Evolutionary conservation across 371 early-diverging fungal genomes (phyloP), one percentile per base, ranked within the genome.

Genomic region (Fennellomyces sp.): DNA sequence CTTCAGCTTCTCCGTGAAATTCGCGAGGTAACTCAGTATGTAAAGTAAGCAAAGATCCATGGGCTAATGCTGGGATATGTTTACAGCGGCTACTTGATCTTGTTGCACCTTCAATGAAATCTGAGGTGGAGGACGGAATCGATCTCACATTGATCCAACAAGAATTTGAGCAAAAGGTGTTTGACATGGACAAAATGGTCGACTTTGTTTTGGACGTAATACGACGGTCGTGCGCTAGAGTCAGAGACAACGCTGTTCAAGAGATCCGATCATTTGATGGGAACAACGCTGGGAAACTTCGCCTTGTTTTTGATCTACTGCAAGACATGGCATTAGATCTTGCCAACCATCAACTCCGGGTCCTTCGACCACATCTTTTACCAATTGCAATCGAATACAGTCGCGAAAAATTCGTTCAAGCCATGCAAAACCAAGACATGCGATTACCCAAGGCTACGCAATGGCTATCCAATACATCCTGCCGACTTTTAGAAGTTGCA

Each of bases 241-340:
- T 87, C 5, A 82, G 92, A 12, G 93, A 93, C 58, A 56, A 68
- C 8, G 73, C 77, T 19, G 81, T 92, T 28, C 69, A 78, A 42
- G 61, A 27, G 10, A 58, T 87, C 17, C 36, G 38, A 25, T 23
- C 47, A 2, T 57, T 33, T 25, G 68, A 70, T 41, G 65, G 60
- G 19, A 61, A 61, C 31, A 52, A 17, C 27, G 33, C 12, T 5
- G 60, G 66, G 19, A 61, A 75, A 17, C 69, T 88, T 52, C 69
- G 76, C 36, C 49, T 55, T 11, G 74, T 84, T 27, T 63, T 91
- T 23, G 80, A 68, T n/a, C 38, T 85, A 0, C 66, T 90, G 25
- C 90, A 91, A 19, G 65, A 75, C 21, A 91, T 93, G 93, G 77
- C 76, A 41, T 69, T 91, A 8, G 93, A 93, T 63, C 63, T 90